phyloP scores from a whole-genome alignment of 345 rosid species.

The Melaleuca alternifolia region DNA sequence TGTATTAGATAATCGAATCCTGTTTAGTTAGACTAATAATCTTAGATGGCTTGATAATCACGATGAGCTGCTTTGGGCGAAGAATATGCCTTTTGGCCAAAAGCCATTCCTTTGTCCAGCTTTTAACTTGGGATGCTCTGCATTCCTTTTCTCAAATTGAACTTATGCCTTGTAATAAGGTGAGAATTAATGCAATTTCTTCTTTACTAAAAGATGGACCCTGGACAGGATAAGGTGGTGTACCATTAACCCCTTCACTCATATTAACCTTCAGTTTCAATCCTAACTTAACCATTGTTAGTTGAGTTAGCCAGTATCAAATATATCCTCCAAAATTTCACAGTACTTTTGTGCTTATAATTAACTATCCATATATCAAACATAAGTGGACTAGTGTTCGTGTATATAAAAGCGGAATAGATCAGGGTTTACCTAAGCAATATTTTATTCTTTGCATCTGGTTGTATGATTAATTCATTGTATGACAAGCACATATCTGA shows the following conservation, averaged over 20 bases:
- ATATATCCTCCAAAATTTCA: background rate
- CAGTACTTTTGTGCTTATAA: background rate
- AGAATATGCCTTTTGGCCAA: background rate
- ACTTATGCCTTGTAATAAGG: background rate
- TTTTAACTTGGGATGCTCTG: background rate
- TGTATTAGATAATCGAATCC: background rate
- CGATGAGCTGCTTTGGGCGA: background rate
- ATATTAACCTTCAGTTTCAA: background rate
- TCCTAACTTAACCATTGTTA: background rate
- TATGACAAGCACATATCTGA: background rate
- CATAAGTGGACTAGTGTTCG: background rate
- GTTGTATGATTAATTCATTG: background rate
- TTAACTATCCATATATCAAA: background rate
- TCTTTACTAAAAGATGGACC: background rate
- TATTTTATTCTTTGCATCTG: background rate
- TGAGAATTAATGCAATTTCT: background rate
- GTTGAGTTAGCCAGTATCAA: background rate
- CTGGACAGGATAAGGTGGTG: background rate
- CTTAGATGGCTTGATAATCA: background rate
- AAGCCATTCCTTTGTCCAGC: background rate
- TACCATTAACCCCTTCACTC: background rate
- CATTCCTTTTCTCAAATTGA: background rate
- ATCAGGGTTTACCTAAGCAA: background rate
- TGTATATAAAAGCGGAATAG: background rate
- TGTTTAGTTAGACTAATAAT: background rate